Percentiles rank a stretch among this genome's conserved stretches.
Conservation (phyloP, 139 green algal genomes). For the Coccomyxa sp. region DNA sequence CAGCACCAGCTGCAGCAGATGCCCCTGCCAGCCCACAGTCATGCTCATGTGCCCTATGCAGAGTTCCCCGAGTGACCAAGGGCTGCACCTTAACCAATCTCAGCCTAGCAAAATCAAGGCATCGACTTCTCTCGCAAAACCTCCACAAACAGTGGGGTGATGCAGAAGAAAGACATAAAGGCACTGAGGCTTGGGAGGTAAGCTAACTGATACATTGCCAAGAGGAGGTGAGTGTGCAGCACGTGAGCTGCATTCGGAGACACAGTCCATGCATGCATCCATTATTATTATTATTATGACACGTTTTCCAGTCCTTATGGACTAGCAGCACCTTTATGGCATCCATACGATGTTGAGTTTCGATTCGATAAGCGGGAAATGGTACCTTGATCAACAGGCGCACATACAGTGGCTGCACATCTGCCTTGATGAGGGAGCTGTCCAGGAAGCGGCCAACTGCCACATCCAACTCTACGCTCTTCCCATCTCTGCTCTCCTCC, state of each 20-base stretch:
- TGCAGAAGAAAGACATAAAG: background rate
- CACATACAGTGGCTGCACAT: constrained; percentile 72
- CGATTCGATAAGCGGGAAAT: background rate
- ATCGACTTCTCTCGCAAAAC: background rate
- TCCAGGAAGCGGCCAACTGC: constrained; percentile 73
- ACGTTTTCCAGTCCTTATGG: too few relatives aligned
- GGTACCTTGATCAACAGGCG: constrained; percentile 76
- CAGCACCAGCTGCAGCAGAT: constrained; percentile 78
- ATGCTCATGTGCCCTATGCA: background rate
- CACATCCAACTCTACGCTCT: constrained; percentile 66
- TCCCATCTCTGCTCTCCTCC: constrained; percentile 52
- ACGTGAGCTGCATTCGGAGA: background rate
- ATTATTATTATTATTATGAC: background rate
- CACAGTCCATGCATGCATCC: background rate
- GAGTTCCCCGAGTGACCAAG: background rate
- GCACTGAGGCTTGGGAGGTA: background rate
- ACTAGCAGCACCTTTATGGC: background rate
- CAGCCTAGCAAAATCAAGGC: background rate
- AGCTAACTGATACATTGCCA: background rate
- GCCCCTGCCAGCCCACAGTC: constrained; percentile 25
- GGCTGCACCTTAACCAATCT: too few relatives aligned
- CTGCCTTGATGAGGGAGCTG: constrained; percentile 72
- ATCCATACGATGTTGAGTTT: background rate
- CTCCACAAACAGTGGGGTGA: background rate
- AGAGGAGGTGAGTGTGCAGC: too few relatives aligned